Percentiles rank a stretch among this genome's conserved stretches.
These are phyloP conservation scores for Phytophthora nicotianae DNA, from an alignment of 352 stramenopile genomes.

Conservation along the genomic window DNA sequence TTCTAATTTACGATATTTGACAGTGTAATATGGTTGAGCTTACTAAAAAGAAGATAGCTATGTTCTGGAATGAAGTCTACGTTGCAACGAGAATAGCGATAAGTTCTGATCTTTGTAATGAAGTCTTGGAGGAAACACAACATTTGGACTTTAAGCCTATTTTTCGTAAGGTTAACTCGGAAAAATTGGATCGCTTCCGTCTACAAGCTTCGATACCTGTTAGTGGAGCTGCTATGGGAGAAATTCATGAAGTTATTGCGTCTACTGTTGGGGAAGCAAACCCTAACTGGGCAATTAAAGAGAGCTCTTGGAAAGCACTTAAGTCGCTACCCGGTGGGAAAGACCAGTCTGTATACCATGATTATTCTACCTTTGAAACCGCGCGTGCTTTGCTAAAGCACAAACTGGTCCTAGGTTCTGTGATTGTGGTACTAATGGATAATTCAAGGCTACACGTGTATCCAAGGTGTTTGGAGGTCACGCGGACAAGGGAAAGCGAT, in stretches of 20 bases:
- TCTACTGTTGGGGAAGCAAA: not conserved
- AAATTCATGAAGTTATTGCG: not conserved
- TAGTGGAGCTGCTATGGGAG: not conserved
- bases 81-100: no score
- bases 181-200: not conserved
- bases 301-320: not conserved
- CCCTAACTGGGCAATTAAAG: not conserved
- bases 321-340: not conserved
- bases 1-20: no score
- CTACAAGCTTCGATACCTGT: not conserved
- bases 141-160: not conserved
- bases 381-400: not conserved
- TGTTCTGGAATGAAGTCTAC: no score
- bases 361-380: not conserved
- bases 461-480: not conserved
- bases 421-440: not conserved
- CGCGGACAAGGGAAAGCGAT: not conserved
- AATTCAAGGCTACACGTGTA: not conserved
- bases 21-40: no score
- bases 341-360: not conserved
- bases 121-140: not conserved
- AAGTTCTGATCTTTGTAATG: not conserved
- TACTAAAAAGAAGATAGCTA: no score
- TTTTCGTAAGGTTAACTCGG: not conserved
- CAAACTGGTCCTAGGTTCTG: not conserved